Conservation (phyloP, 2,329 filamentous ascomycete genomes). For the Grosmannia clavigera region DNA sequence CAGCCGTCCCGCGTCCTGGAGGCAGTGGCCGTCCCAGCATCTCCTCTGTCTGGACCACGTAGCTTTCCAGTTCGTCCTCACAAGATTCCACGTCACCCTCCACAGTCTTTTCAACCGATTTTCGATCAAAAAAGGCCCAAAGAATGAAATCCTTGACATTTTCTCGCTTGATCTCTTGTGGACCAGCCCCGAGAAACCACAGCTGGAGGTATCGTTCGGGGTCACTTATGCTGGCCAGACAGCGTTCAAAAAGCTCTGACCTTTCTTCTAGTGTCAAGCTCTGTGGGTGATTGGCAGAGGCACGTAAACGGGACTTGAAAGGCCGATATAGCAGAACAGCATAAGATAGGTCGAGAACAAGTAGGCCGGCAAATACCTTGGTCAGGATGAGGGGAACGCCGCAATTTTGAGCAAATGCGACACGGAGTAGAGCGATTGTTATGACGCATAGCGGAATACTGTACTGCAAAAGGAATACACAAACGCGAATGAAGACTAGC, state of each 20-base stretch:
- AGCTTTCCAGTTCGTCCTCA: conserved; percentile 30
- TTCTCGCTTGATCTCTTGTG: conserved; percentile 48
- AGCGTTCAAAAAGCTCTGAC: conserved; percentile 14
- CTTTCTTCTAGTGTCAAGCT: too few species aligned
- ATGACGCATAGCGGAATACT: neutral
- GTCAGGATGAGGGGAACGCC: too few species aligned
- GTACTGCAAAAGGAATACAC: too few species aligned
- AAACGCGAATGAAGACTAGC: too few species aligned
- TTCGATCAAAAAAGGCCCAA: conserved; percentile 18
- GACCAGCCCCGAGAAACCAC: conserved; percentile 54
- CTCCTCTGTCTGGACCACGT: conserved; percentile 21
- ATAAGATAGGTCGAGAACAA: too few species aligned
- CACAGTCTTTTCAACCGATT: too few species aligned
- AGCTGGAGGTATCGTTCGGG: conserved; percentile 42
- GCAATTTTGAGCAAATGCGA: too few species aligned
- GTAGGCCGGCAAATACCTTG: too few species aligned
- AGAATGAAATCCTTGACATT: conserved; percentile 54
- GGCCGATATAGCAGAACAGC: too few species aligned
- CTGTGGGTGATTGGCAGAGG: too few species aligned
- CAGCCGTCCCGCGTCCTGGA: conserved; percentile 42
- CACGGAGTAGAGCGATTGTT: too few species aligned
- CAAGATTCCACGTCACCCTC: conserved; percentile 10
- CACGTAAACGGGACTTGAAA: too few species aligned
- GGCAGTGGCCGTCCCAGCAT: conserved; percentile 37
- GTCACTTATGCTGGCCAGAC: conserved; percentile 41